phyloP scores from a whole-genome alignment of 805 yeast species.

The Barnettozyma californica region DNA sequence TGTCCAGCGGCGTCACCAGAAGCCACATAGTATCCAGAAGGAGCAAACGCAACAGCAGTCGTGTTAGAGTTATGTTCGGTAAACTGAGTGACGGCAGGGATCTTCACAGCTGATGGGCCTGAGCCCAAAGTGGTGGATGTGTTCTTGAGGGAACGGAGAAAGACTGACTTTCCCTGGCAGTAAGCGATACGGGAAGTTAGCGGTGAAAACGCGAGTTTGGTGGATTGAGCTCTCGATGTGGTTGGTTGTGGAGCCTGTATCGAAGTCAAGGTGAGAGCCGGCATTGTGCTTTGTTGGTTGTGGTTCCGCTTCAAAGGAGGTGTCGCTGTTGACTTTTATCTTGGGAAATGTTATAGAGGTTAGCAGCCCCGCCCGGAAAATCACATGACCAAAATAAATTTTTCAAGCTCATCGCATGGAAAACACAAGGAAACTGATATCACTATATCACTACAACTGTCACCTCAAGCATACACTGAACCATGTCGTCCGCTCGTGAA shows the following conservation, averaged over 20 bases:
- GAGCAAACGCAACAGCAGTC: constrained; percentile 82
- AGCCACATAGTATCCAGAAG: constrained; percentile 85
- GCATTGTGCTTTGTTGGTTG: neutral
- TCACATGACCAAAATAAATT: neutral
- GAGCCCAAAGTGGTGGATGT: neutral
- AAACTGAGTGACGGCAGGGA: constrained; percentile 47
- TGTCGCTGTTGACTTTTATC: neutral
- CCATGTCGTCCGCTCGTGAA: constrained; percentile 70
- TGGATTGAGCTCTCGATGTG: neutral
- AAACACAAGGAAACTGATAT: neutral
- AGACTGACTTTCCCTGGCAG: constrained; percentile 63
- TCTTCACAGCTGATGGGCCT: constrained; percentile 22
- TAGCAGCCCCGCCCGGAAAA: neutral
- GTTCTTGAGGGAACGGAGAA: constrained; percentile 45
- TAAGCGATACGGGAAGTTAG: constrained; percentile 23
- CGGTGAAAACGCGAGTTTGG: neutral
- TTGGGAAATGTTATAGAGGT: neutral
- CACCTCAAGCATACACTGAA: neutral
- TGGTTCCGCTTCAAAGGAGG: neutral
- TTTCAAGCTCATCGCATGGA: neutral
- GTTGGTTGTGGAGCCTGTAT: neutral
- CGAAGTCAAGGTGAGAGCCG: neutral
- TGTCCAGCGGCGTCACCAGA: constrained; percentile 90
- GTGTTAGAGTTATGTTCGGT: constrained; percentile 65
- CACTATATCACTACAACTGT: neutral